Base-by-base conservation (phyloP, 208 protist genomes). In the Crithidia acanthocephali region DNA sequence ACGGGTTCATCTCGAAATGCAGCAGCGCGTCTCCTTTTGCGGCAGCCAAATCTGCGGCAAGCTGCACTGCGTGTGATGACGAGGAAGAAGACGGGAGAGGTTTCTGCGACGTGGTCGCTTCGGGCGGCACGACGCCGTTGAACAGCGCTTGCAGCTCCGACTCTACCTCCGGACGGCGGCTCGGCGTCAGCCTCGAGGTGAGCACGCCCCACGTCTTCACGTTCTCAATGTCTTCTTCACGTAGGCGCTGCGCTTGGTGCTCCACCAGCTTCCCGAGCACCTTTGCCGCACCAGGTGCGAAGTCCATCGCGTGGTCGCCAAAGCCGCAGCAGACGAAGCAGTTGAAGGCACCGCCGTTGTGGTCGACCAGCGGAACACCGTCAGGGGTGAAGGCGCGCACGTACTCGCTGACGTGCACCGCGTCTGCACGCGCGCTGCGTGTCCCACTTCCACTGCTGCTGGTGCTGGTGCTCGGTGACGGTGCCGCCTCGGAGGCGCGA, bases 261-360 rank as follows among this genome's bases (percentile, higher is more conserved):
- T 91, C 77, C 40, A 96, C 80, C 15, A 96, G 74, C 74, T 91
- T 86, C n/a, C 79, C 74, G 3, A 96, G 62, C 40, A 95, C 82
- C 44, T 86, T 85, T 4, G 89, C 88, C 15, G 92, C 78, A 27
- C 86, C 92, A 0, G 89, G 89, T 0, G 87, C 92, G 37, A 94
- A 88, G 69, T 95, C 89, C 45, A 82, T 61, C 10, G 81, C 86
- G 68, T 94, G 87, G 74, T 96, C 89, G 27, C 92, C 92, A 68
- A 96, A 95, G 30, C 87, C 92, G 57, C 83, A 68, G 74, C 92
- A 96, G 15, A 95, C 87, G 68, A 94, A 96, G 28, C 74, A 84
- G 74, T 96, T 96, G 77, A 90, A 93, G 37, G 85, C 55, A 4
- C 81, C 83, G 8, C 92, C 92, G 55, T 78, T 85, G 72, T 87